Evolutionary conservation across 768 basidiomycete species (phyloP).

Genomic region (Pisolithus sp.): DNA sequence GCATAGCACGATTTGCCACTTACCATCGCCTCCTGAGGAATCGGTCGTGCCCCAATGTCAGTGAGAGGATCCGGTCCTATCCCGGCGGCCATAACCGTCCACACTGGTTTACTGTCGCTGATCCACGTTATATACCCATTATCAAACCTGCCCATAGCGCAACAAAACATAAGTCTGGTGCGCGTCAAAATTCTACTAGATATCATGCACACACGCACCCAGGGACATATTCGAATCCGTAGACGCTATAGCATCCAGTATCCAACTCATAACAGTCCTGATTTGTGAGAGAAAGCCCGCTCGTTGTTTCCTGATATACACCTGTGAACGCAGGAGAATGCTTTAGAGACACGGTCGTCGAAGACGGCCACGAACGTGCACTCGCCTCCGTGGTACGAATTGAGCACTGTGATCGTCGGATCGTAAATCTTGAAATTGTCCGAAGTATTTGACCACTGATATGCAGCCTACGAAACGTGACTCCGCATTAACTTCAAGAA

Average conservation of each 20-base stretch:
- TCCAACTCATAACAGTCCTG: constrained; percentile 43
- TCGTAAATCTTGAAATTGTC: constrained; percentile 33
- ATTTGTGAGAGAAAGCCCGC: constrained; percentile 28
- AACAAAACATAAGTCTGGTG: background rate
- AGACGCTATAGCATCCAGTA: constrained; percentile 36
- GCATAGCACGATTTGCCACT: constrained; percentile 3
- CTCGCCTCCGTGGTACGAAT: constrained; percentile 40
- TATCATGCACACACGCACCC: constrained; percentile 15
- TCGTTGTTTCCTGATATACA: constrained; percentile 37
- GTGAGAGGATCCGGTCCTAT: constrained; percentile 44
- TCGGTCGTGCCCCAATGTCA: constrained; percentile 50
- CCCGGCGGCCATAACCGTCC: constrained; percentile 48
- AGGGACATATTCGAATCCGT: constrained; percentile 51
- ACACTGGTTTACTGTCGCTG: constrained; percentile 45
- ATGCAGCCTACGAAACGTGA: constrained; percentile 31
- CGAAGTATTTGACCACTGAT: constrained; percentile 34
- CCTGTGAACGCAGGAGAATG: constrained; percentile 5
- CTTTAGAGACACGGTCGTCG: constrained; percentile 12
- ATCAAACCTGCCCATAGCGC: constrained; percentile 33
- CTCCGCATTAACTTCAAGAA: background rate
- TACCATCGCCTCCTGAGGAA: constrained; percentile 72
- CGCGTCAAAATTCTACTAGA: background rate
- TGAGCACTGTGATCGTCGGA: constrained; percentile 29
- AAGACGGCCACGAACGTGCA: constrained; percentile 12
- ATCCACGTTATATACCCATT: constrained; percentile 66